Evolutionary conservation across 1,139 yeast genomes (phyloP).

Genomic region (Hemisphaericaspora xylofermentans): DNA sequence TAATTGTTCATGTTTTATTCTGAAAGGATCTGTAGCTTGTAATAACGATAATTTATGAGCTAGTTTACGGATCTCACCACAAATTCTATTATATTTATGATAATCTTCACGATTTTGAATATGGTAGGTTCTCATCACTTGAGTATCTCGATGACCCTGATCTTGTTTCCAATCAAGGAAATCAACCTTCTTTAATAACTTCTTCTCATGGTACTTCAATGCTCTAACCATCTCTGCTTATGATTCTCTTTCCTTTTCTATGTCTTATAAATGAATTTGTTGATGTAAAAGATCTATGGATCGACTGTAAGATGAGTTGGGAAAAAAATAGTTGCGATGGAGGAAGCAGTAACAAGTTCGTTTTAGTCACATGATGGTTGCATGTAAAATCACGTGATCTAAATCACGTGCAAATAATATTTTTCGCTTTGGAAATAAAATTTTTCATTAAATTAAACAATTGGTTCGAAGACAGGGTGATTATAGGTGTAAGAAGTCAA

Average conservation of each 20-base stretch:
- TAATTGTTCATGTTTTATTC: constrained; percentile 84
- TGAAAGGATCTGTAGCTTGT: constrained; percentile 80
- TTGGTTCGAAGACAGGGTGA: too few relatives aligned
- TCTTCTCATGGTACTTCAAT: constrained; percentile 92
- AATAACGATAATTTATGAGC: constrained; percentile 83
- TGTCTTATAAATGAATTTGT: neutral
- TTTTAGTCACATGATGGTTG: neutral
- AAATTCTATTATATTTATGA: constrained; percentile 85
- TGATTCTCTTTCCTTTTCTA: neutral
- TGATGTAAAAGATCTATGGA: too few relatives aligned
- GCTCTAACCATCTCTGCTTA: constrained; percentile 76
- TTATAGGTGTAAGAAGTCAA: too few relatives aligned
- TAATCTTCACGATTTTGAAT: constrained; percentile 94
- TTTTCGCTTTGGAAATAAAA: neutral
- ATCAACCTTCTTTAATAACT: constrained; percentile 91
- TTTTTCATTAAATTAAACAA: too few relatives aligned
- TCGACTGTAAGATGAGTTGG: neutral
- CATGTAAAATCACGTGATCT: neutral
- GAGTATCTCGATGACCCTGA: constrained; percentile 90
- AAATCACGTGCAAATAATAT: too few relatives aligned
- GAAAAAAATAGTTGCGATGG: constrained; percentile 1
- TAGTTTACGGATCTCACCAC: constrained; percentile 85
- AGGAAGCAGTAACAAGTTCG: neutral
- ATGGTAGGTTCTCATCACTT: constrained; percentile 92
- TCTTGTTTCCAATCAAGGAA: constrained; percentile 98